These are phyloP conservation scores for Starmera quercuum DNA, from an alignment of 805 yeast species.

Conservation along the genomic window DNA sequence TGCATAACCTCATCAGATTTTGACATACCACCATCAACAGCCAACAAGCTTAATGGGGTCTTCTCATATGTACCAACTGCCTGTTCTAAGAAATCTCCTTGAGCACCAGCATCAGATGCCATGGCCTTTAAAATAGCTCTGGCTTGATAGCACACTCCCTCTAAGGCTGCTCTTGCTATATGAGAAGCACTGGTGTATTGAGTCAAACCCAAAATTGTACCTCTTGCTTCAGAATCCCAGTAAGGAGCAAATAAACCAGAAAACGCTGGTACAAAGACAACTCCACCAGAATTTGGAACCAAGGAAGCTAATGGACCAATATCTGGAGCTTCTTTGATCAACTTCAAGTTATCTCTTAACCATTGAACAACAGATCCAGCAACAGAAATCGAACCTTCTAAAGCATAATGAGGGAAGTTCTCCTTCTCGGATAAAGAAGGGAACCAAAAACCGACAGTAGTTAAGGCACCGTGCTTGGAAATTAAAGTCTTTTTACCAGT, in stretches of 20 bases:
- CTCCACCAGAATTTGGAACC: slow-evolving; percentile 81
- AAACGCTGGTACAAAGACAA: slow-evolving; percentile 90
- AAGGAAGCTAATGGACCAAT: slow-evolving; percentile 85
- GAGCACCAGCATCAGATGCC: slow-evolving; percentile 73
- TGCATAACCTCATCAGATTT: slow-evolving; percentile 87
- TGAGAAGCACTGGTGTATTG: slow-evolving; percentile 90
- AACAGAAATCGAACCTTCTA: slow-evolving; percentile 94
- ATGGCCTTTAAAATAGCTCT: slow-evolving; percentile 85
- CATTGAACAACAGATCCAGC: slow-evolving; percentile 94
- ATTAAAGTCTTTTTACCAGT: slow-evolving; percentile 70
- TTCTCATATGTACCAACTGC: slow-evolving; percentile 32
- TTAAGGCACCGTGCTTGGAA: slow-evolving; percentile 74
- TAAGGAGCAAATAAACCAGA: slow-evolving; percentile 93
- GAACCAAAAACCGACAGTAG: slow-evolving; percentile 89
- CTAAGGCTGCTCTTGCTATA: slow-evolving; percentile 89
- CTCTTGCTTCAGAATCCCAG: slow-evolving; percentile 91
- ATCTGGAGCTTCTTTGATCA: slow-evolving; percentile 76
- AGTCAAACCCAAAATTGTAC: slow-evolving; percentile 88
- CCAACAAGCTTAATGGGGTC: slow-evolving; percentile 45
- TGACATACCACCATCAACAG: slow-evolving; percentile 96
- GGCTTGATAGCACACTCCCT: slow-evolving; percentile 92
- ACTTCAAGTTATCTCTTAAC: slow-evolving; percentile 83
- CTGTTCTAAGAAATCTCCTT: slow-evolving; percentile 47
- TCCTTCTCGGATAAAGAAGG: slow-evolving; percentile 43
- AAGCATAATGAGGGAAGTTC: slow-evolving; percentile 70